phyloP scores from a whole-genome alignment of 176 grass and related monocot genomes.

The Carex cristatella region DNA sequence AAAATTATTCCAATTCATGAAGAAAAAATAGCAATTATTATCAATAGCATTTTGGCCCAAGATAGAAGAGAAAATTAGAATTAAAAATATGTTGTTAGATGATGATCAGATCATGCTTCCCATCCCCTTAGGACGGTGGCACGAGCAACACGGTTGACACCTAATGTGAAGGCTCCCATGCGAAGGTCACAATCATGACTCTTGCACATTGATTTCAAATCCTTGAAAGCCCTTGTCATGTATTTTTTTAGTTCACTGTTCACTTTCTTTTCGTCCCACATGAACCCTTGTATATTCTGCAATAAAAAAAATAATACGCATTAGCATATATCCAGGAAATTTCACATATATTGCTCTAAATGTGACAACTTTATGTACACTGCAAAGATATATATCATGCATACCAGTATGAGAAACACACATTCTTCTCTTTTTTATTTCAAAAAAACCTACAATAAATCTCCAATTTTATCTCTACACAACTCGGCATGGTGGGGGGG shows the following conservation, averaged over 20 bases:
- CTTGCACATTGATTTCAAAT: conserved; percentile 79
- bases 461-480: background rate
- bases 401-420: background rate
- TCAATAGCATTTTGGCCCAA: background rate
- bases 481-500: background rate
- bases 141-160: conserved; percentile 86
- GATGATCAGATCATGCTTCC: conserved; percentile 57
- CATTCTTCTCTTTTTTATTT: background rate
- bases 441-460: background rate
- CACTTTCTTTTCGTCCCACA: conserved; percentile 96
- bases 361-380: background rate
- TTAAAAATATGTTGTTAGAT: background rate
- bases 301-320: background rate
- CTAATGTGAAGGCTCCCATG: conserved; percentile 96
- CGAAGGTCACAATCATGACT: conserved; percentile 78
- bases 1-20: background rate
- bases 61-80: background rate
- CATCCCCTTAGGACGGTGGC: conserved; percentile 80
- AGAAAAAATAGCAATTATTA: background rate
- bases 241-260: conserved; percentile 77
- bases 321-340: background rate
- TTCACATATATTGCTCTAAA: background rate
- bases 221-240: conserved; percentile 62
- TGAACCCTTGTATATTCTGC: conserved; percentile 96
- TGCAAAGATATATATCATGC: background rate